Base-by-base conservation (phyloP, 2,329 filamentous ascomycete species). In the Niveomyces coronatus region DNA sequence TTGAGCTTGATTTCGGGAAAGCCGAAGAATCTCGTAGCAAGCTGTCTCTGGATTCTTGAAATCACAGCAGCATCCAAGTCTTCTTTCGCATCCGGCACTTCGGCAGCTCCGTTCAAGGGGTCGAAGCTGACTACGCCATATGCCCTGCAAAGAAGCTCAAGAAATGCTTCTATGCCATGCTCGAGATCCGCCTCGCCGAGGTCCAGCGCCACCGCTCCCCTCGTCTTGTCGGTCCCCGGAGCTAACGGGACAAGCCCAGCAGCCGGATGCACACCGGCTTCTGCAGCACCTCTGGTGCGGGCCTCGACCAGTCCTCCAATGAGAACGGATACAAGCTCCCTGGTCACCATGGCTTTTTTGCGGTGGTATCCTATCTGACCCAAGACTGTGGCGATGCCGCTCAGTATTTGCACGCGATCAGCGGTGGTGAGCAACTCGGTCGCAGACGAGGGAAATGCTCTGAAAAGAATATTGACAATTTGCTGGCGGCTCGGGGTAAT, bases 181-280 rank as follows among this genome's bases (percentile, higher is more conserved):
- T 82, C 79, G 20, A 81, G 65, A 47, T 82, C 79, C 5, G 70
- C 73, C 48, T 80, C 76, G 6, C 69, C 70, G 11, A 83, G 62
- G 47, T 81, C 76, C 22, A 82, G 62, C 3, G 68, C 71, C 23
- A 70, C 65, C 7, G 68, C 63, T 9, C 70, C 71, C 41, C 65
- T 68, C 15, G 57, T 58, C 29, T 67, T 67, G 1, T 68, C 65
- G 40, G 62, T 65, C 3, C 63, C 58, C 9, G 73, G 64, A 46
- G 78, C 82, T 20, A 91, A 64, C 10, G 81, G 79, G 18, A 86
- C 79, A 35, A 95, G 65, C 0, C 86, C 88, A 9, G 89, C 86
- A 14, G 89, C 89, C 28, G 91, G 91, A 60, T 96, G 89, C 24
- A 98, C 85, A 4, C 89, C 91, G 52, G 91, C 85, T 54, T 96